Conservation (phyloP, 768 basidiomycete genomes). For the Pleurotus ostreatus region DNA sequence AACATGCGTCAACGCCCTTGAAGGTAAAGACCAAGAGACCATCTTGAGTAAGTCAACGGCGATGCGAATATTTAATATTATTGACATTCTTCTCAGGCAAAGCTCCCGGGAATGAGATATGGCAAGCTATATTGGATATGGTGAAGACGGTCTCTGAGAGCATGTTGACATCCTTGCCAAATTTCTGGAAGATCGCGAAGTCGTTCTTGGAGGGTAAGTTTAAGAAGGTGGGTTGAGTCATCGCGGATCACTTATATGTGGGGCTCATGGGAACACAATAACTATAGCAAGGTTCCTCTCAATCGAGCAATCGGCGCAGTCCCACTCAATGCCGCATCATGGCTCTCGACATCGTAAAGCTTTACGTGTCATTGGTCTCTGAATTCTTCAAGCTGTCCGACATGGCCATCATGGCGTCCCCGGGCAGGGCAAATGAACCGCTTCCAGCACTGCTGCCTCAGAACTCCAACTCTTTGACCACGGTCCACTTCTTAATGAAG, state of each 20-base stretch:
- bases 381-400: slow-evolving; percentile 85
- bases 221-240: slow-evolving; percentile 57
- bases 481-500: slow-evolving; percentile 74
- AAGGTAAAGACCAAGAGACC: slow-evolving; percentile 58
- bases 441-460: slow-evolving; percentile 57
- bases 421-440: slow-evolving; percentile 32
- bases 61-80: not conserved
- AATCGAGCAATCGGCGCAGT: slow-evolving; percentile 62
- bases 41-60: slow-evolving; percentile 45
- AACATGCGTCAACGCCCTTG: slow-evolving; percentile 53
- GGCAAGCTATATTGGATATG: slow-evolving; percentile 76
- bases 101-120: slow-evolving; percentile 69
- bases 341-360: slow-evolving; percentile 82
- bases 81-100: slow-evolving; percentile 43
- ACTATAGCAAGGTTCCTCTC: slow-evolving; percentile 24
- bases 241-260: too few species aligned
- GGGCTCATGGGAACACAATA: too few species aligned
- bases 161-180: slow-evolving; percentile 80
- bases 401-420: slow-evolving; percentile 61
- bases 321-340: slow-evolving; percentile 81
- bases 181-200: slow-evolving; percentile 91
- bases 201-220: slow-evolving; percentile 92
- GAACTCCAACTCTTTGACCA: slow-evolving; percentile 79
- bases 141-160: slow-evolving; percentile 86
- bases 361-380: slow-evolving; percentile 81